These are phyloP conservation scores for Geum urbanum DNA, from an alignment of 306 rosid species.

Conservation along the genomic window DNA sequence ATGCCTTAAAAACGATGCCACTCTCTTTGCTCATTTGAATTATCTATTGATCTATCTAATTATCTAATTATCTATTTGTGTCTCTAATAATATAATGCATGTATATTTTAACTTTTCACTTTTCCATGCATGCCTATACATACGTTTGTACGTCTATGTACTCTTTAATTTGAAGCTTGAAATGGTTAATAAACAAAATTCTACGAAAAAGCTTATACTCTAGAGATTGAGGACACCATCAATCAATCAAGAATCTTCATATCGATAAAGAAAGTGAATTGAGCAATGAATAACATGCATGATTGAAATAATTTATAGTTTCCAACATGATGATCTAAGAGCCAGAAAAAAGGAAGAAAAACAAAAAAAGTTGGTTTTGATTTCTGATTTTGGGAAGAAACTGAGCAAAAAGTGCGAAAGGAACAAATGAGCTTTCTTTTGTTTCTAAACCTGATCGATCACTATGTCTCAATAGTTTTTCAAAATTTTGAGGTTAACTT, in stretches of 20 bases:
- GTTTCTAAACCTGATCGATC: conserved; percentile 22
- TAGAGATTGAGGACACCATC: not conserved
- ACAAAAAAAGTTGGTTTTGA: not conserved
- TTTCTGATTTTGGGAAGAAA: conserved; percentile 23
- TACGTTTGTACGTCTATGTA: not conserved
- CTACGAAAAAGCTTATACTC: not conserved
- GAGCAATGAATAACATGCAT: not conserved
- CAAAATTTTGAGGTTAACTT: conserved; percentile 1
- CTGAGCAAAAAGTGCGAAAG: conserved; percentile 25
- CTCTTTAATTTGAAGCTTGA: not conserved
- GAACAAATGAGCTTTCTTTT: conserved; percentile 29
- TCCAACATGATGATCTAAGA: conserved; percentile 1
- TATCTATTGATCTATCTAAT: not conserved
- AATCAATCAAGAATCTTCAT: conserved; percentile 20
- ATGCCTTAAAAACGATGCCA: conserved; percentile 75
- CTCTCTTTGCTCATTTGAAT: conserved; percentile 57
- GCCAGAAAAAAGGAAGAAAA: not conserved
- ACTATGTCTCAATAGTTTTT: conserved; percentile 25
- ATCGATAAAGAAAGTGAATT: conserved; percentile 25
- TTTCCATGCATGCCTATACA: not conserved
- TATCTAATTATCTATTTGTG: too few species aligned
- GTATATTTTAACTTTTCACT: not conserved
- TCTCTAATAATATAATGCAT: not conserved
- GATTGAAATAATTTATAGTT: not conserved
- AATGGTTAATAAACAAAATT: not conserved